These are phyloP conservation scores for Euphorbia lathyris DNA, from an alignment of 345 rosid genomes.

Conservation along the genomic window DNA sequence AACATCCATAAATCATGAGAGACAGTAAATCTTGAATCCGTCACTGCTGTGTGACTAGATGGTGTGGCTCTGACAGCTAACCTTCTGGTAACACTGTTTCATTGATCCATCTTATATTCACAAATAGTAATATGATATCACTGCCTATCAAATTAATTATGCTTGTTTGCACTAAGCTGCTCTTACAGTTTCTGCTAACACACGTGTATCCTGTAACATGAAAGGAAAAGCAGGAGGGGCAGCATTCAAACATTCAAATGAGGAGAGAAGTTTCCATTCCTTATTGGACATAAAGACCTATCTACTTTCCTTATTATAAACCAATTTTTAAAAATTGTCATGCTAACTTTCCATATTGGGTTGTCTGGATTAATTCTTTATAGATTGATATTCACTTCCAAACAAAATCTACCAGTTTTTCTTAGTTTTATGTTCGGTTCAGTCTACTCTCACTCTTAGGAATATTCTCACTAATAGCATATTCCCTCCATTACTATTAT, in stretches of 20 bases:
- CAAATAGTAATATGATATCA: too few species aligned
- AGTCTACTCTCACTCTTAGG: background rate
- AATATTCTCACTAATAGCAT: background rate
- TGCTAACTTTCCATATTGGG: background rate
- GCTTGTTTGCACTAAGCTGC: background rate
- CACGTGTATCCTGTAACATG: background rate
- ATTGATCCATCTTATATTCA: too few species aligned
- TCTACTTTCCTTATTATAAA: slow-evolving; percentile 5
- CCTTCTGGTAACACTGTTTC: too few species aligned
- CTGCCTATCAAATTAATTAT: background rate
- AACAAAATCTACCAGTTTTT: background rate
- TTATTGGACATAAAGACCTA: background rate
- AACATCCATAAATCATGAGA: too few species aligned
- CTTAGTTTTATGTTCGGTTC: background rate
- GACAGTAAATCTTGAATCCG: too few species aligned
- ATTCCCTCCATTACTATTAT: background rate
- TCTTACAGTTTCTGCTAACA: background rate
- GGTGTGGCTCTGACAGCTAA: too few species aligned
- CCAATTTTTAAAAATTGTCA: background rate
- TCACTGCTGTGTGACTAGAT: too few species aligned
- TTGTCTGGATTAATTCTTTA: background rate
- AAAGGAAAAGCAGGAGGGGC: too few species aligned
- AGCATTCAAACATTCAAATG: too few species aligned
- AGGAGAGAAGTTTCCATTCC: background rate
- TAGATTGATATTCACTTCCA: background rate